Evolutionary conservation across 148 eudicot species (phyloP), one percentile per base, ranked within the genome.

Genomic region (Selenicereus undatus): DNA sequence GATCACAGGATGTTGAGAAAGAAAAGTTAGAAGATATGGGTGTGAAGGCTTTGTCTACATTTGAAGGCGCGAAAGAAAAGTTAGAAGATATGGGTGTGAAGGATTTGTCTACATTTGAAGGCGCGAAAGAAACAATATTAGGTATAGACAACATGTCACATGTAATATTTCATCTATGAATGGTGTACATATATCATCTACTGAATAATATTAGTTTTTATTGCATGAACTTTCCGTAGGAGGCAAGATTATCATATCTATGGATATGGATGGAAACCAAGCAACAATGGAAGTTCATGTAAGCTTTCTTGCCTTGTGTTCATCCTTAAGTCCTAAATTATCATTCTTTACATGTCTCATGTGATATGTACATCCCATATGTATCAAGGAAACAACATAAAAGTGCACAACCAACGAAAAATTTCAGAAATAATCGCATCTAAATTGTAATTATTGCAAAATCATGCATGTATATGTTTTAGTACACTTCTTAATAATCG

Each of bases 1-100:
- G 39, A 22, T 73, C 73, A 52, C 65, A 79, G 79, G 85, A 83
- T 56, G 65, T 13, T 7, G 73, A 69, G 48, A 79, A 75, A 14
- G 71, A 64, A 56, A 76, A 76, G 39, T 14, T 32, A 18, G 77
- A 76, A 43, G 83, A 80, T 17, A 30, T n/a, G 1, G 64, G 50
- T 76, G 32, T 80, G 36, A 76, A 60, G 17, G 27, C 56, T n/a
- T 16, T 71, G 56, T 18, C 42, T 11, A 2, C 52, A 24, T 8
- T 27, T 42, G 35, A 81, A 29, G 65, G 30, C n/a, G n/a, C n/a
- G 48, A 79, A 74, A 13, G 71, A 64, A 56, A 76, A 76, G 39
- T 14, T 30, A 17, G 77, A 76, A 43, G 82, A 80, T 16, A 30
- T n/a, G 1, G 64, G 48, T 76, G 32, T 80, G 36, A 76, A 60